Evolutionary conservation across 768 basidiomycete species (phyloP), one percentile per base, ranked within the genome.

Genomic region (Russula sp.): DNA sequence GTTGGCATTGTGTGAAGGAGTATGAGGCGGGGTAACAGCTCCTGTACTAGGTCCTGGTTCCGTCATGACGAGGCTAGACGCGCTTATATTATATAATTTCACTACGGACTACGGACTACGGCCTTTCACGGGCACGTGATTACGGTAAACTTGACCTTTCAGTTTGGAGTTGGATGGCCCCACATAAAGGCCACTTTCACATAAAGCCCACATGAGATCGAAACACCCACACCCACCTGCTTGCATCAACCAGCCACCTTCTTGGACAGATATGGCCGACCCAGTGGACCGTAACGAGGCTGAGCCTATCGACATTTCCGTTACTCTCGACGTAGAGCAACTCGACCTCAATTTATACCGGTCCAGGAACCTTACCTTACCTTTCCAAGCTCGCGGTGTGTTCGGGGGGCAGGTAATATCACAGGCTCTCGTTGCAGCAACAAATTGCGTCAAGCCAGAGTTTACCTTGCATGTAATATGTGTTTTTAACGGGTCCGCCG

Each of bases 351-450:
- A 88, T 70, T 73, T 93, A 43, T 93, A 86, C 69, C 85, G 90
- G 18, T 92, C 89, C 2, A 89, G 85, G 68, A 83, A 82, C 0
- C 76, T 93, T 1, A 86, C 80, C 76, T 50, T 83, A n/a, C 90
- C 88, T 0, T 65, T 72, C 8, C 73, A 77, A 18, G 79, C 81
- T 16, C 78, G 91, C 51, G 90, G 90, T 16, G 90, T 90, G 14
- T 93, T 90, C 68, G 91, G 92, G 63, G 91, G 91, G 4, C 90
- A 93, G 73, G 91, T 93, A 60, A 91, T 94, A 66, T 90, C 88
- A 41, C 91, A 93, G 69, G 92, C 90, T 5, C 75, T 93, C 34
- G 86, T 90, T 13, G 81, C 88, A 2, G 91, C 91, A 1, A 90
- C 88, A 14, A 86, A 84, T 62, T 83, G 84, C 56, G 88, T 93